Conservation (phyloP, 768 basidiomycete species). For the Termitomyces sp. region DNA sequence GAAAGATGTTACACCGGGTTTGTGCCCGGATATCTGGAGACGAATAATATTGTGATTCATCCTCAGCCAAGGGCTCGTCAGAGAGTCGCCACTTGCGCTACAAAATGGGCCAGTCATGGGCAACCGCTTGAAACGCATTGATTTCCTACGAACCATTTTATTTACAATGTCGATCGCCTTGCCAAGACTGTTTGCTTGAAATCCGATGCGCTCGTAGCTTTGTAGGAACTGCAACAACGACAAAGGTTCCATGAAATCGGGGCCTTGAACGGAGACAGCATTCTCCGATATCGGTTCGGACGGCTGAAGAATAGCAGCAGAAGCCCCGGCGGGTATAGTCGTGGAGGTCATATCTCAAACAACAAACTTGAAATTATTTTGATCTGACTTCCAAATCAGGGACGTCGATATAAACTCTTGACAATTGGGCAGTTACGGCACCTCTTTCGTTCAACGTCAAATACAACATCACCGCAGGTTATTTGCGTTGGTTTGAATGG, state of each 20-base stretch:
- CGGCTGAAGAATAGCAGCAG: slow-evolving; percentile 72
- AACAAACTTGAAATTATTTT: slow-evolving; percentile 2
- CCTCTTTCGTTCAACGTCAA: slow-evolving; percentile 6
- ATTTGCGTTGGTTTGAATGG: slow-evolving; percentile 14
- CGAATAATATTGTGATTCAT: slow-evolving; percentile 64
- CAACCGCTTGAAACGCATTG: not conserved
- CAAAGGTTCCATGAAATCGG: slow-evolving; percentile 70
- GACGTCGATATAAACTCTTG: not conserved
- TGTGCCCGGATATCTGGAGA: slow-evolving; percentile 56
- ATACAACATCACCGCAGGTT: slow-evolving; percentile 9
- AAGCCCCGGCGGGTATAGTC: slow-evolving; percentile 49
- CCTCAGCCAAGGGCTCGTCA: slow-evolving; percentile 68
- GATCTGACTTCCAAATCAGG: slow-evolving; percentile 10
- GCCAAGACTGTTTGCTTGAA: slow-evolving; percentile 93
- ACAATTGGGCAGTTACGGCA: slow-evolving; percentile 5
- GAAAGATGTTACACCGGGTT: slow-evolving; percentile 83
- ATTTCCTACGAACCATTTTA: slow-evolving; percentile 64
- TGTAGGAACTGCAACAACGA: slow-evolving; percentile 66
- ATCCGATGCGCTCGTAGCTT: slow-evolving; percentile 89
- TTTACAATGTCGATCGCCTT: slow-evolving; percentile 88
- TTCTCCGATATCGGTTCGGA: slow-evolving; percentile 66
- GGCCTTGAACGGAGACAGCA: slow-evolving; percentile 75
- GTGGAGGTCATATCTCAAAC: slow-evolving; percentile 9
- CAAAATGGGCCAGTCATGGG: not conserved
- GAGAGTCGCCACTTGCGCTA: slow-evolving; percentile 88